Evolutionary conservation across 2,329 filamentous ascomycete species (phyloP).

Genomic region (Clarireedia homoeocarpa): DNA sequence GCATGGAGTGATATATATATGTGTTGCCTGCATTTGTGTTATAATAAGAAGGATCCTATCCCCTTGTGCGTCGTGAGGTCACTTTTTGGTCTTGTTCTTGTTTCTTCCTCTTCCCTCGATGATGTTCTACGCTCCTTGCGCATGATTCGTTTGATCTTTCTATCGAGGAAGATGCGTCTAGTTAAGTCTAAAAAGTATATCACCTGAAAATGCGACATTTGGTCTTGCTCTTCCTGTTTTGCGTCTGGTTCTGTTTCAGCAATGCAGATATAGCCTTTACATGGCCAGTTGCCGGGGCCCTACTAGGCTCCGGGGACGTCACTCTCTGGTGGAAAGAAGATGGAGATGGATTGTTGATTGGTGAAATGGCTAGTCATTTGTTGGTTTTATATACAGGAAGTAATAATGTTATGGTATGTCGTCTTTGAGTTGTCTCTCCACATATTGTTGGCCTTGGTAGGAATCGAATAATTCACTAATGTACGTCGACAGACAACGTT

Average conservation of each 20-base stretch:
- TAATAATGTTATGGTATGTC: slow-evolving; percentile 3
- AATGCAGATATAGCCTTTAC: slow-evolving; percentile 6
- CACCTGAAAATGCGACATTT: slow-evolving; percentile 3
- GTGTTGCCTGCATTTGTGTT: neutral
- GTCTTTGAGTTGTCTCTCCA: neutral
- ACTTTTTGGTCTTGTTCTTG: neutral
- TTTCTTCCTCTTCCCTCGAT: neutral
- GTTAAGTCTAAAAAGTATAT: neutral
- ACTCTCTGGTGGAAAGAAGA: slow-evolving; percentile 6
- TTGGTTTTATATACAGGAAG: slow-evolving; percentile 6
- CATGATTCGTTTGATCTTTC: neutral
- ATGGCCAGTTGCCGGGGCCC: neutral
- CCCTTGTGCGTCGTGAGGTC: neutral
- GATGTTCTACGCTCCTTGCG: neutral
- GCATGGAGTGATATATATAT: neutral
- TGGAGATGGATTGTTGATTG: slow-evolving; percentile 3
- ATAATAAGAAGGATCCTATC: neutral
- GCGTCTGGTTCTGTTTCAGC: neutral
- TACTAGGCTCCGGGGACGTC: neutral
- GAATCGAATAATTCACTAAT: neutral
- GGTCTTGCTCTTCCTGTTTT: neutral
- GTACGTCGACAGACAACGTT: neutral
- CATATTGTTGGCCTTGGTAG: neutral
- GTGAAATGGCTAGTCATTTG: slow-evolving; percentile 1
- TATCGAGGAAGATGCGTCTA: neutral